Conservation (phyloP, 139 green algal species). For the Chlorella vulgaris region DNA sequence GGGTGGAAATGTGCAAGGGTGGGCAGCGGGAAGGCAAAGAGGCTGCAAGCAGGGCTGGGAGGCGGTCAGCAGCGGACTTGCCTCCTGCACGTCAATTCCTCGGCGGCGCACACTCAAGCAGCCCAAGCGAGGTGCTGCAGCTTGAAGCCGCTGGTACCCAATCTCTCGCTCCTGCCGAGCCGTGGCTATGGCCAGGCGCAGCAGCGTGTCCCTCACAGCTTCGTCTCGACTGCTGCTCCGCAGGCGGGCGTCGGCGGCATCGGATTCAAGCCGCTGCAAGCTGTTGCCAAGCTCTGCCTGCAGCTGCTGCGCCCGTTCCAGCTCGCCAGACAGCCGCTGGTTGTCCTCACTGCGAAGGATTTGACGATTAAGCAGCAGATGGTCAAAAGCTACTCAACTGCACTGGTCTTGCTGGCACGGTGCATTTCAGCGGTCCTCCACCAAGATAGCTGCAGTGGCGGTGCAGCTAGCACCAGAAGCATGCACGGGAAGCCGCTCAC, state of each 20-base stretch:
- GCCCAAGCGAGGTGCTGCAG: slow-evolving; percentile 46
- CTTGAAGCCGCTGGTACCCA: slow-evolving; percentile 42
- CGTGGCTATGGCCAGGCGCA: slow-evolving; percentile 26
- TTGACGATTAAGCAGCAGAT: too few relatives aligned
- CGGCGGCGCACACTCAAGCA: slow-evolving; percentile 35
- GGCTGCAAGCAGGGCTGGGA: too few relatives aligned
- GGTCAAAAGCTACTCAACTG: too few relatives aligned
- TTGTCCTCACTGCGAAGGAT: slow-evolving; percentile 25
- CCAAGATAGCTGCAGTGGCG: too few relatives aligned
- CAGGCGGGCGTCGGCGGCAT: slow-evolving; percentile 7
- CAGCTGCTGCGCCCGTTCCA: slow-evolving; percentile 47
- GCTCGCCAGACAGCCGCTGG: slow-evolving; percentile 27
- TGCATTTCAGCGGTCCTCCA: too few relatives aligned
- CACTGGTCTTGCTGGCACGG: too few relatives aligned
- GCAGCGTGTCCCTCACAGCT: slow-evolving; percentile 15
- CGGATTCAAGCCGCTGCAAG: slow-evolving; percentile 16
- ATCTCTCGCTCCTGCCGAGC: slow-evolving; percentile 44
- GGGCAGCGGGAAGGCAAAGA: not conserved
- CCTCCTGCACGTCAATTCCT: slow-evolving; percentile 49
- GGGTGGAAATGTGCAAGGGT: too few relatives aligned
- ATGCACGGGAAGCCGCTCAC: slow-evolving; percentile 25
- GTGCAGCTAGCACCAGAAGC: too few relatives aligned
- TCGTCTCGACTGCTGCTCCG: not conserved
- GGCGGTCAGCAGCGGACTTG: not conserved
- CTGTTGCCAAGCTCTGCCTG: slow-evolving; percentile 56